Evolutionary conservation across 78 protist species (phyloP), one percentile per base, ranked within the genome.

Genomic region (Anaeramoeba ignava): DNA sequence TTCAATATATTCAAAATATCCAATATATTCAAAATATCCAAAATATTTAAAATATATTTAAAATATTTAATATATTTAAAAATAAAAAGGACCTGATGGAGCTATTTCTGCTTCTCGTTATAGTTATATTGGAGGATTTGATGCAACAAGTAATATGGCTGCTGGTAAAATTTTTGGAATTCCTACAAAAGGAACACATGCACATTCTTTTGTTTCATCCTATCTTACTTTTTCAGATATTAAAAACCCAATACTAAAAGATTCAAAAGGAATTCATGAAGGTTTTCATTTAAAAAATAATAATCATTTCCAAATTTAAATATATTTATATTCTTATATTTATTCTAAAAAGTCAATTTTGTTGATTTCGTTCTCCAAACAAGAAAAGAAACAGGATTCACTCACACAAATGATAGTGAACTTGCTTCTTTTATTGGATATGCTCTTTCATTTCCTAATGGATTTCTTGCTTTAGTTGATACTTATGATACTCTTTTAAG

Each of bases 391-490:
- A 37, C 84, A 2, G 90, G 85, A 0, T 42, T 79, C 36, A 33
- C 2, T 23, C 3, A 33, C 12, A 88, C 95, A 33, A 81, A 87
- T 42, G 80, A 83, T 0, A 87, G 92, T 2, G 97, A 95, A 84
- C 91, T 95, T 17, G 94, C 91, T 0, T 95, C 97, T 0, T 95
- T 95, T 79, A 38, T 68, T 33, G 91, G 94, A 33, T 95, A 92
- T 84, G 97, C 96, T 39, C 33, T 87, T 34, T 81, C 97, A 3
- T 95, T 93, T 80, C 97, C 97, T 23, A 54, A 34, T 78, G 81
- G 87, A 1, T 93, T 95, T 82, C 85, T 92, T 2, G 95, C 97
- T 33, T 91, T 95, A 36, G 94, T 93, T 0, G 97, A 95, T 82
- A 91, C 96, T 1, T 95, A 93, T 82, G 90, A 91, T 83, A 93